Conservation (phyloP, 1,284 basidiomycete species). For the Sporisorium sorghi region DNA sequence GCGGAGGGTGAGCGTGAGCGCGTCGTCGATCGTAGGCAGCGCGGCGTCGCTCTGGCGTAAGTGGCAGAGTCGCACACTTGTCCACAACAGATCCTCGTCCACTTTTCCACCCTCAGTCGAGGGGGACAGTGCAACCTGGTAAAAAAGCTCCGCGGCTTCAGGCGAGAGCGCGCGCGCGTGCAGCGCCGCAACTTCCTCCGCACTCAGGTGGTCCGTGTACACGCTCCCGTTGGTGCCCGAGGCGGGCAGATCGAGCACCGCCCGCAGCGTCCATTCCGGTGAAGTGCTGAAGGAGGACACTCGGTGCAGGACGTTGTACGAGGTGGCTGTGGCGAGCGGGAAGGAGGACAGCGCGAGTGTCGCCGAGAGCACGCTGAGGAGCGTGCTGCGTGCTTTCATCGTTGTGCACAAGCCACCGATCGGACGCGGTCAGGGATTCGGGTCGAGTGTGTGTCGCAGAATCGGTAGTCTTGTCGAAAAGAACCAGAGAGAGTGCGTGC, state of each 20-base stretch:
- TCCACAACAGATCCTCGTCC: slow-evolving; percentile 1
- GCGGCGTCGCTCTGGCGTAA: slow-evolving; percentile 22
- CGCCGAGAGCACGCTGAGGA: not conserved
- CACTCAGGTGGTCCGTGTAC: not conserved
- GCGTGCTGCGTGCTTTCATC: not conserved
- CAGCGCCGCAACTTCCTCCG: not conserved
- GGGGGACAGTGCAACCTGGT: slow-evolving; percentile 18
- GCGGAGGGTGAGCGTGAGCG: slow-evolving; percentile 11
- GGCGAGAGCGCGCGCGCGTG: not conserved
- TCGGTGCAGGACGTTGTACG: slow-evolving; percentile 32
- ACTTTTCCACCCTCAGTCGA: not conserved
- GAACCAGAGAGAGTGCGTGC: no score
- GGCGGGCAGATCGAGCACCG: slow-evolving; percentile 4
- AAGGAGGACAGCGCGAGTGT: not conserved
- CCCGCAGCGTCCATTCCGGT: slow-evolving; percentile 20
- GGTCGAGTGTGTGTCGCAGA: no score
- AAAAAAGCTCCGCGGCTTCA: not conserved
- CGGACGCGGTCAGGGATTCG: no score
- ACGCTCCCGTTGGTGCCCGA: no score
- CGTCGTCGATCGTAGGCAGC: slow-evolving; percentile 25
- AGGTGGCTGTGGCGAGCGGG: not conserved
- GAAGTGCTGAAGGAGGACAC: slow-evolving; percentile 10
- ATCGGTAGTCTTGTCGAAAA: no score
- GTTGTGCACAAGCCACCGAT: no score
- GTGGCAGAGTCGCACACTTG: slow-evolving; percentile 25